These are phyloP conservation scores for Termitomyces sp. DNA, from an alignment of 768 basidiomycete genomes.

Conservation along the genomic window DNA sequence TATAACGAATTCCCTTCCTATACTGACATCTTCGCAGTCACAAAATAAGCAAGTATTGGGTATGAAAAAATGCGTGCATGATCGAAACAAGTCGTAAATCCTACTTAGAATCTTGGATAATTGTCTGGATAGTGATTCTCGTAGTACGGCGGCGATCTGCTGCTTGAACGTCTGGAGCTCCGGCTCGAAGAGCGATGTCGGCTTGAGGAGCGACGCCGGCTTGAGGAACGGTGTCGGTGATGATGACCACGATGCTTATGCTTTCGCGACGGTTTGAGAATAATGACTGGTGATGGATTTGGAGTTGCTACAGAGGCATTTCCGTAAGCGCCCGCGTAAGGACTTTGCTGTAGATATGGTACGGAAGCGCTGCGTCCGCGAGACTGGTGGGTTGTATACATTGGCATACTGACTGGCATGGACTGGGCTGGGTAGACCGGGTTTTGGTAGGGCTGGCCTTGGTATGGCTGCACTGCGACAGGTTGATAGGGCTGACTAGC, in stretches of 20 bases:
- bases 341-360: slow-evolving; percentile 24
- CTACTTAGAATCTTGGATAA: background rate
- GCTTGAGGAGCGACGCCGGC: slow-evolving; percentile 3
- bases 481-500: slow-evolving; percentile 8
- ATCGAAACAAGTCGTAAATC: background rate
- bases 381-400: slow-evolving; percentile 17
- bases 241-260: slow-evolving; percentile 23
- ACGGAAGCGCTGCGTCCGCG: slow-evolving; percentile 28
- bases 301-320: slow-evolving; percentile 11
- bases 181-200: background rate
- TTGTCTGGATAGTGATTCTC: slow-evolving; percentile 10
- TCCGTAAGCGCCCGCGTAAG: slow-evolving; percentile 18
- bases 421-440: slow-evolving; percentile 1
- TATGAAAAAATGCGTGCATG: background rate
- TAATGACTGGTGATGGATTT: slow-evolving; percentile 21
- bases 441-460: background rate
- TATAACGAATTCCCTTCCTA: background rate
- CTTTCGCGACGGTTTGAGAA: slow-evolving; percentile 20
- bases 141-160: slow-evolving; percentile 14
- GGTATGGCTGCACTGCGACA: background rate
- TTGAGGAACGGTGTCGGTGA: slow-evolving; percentile 12
- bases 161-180: slow-evolving; percentile 19
- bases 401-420: slow-evolving; percentile 18
- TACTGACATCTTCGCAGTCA: background rate
- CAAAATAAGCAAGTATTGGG: background rate